Evolutionary conservation across 2,329 filamentous ascomycete genomes (phyloP).

Genomic region (Lecanicillium sp.): DNA sequence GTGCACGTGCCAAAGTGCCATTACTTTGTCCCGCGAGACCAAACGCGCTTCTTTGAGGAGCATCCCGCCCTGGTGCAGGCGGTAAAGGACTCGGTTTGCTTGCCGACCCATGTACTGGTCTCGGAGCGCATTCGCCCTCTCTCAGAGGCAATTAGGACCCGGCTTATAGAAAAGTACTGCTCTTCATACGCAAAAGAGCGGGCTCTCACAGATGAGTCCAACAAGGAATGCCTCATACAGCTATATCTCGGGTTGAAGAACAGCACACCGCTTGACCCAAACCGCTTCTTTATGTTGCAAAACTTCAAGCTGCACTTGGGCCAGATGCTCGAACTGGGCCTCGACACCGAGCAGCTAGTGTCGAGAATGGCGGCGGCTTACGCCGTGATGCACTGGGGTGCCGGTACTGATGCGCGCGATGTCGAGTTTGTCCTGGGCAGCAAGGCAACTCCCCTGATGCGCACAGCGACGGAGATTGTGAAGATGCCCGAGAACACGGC

Average conservation of each 20-base stretch:
- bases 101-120: slow-evolving; percentile 15
- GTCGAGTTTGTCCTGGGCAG: slow-evolving; percentile 25
- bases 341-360: slow-evolving; percentile 15
- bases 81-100: slow-evolving; percentile 5
- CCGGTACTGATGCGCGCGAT: slow-evolving; percentile 19
- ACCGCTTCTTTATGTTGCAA: slow-evolving; percentile 18
- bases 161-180: slow-evolving; percentile 16
- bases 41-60: slow-evolving; percentile 5
- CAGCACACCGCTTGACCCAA: neutral
- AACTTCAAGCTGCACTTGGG: slow-evolving; percentile 25
- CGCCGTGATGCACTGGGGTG: slow-evolving; percentile 24
- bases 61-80: slow-evolving; percentile 6
- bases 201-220: slow-evolving; percentile 10
- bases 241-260: slow-evolving; percentile 13
- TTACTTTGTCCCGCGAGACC: neutral
- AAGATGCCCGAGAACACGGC: too few relatives aligned
- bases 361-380: slow-evolving; percentile 18
- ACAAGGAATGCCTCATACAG: slow-evolving; percentile 15
- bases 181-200: neutral
- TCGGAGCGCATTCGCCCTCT: slow-evolving; percentile 19
- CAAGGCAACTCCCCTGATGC: slow-evolving; percentile 3
- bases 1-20: slow-evolving; percentile 8
- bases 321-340: slow-evolving; percentile 16
- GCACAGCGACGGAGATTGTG: neutral
- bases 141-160: slow-evolving; percentile 11